Conservation (phyloP, 1,139 yeast genomes). For the Scheffersomyces titani region DNA sequence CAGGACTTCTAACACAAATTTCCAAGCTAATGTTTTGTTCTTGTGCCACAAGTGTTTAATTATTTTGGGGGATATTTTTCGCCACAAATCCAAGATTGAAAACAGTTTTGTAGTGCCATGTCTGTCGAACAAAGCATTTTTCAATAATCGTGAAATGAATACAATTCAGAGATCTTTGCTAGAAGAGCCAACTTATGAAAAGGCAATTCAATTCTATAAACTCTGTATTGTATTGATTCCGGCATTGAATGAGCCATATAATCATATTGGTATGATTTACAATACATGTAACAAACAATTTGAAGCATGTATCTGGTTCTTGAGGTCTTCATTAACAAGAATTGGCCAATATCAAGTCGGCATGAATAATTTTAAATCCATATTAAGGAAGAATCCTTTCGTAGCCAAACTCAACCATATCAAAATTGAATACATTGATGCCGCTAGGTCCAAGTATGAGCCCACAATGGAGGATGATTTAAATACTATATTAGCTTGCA, state of each 20-base stretch:
- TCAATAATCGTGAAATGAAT: constrained; percentile 37
- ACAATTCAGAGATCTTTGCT: constrained; percentile 28
- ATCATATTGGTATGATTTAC: constrained; percentile 63
- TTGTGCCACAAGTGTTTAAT: constrained; percentile 56
- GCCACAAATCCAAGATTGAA: constrained; percentile 55
- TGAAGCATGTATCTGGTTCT: constrained; percentile 47
- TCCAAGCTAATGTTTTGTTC: constrained; percentile 46
- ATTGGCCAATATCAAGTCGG: constrained; percentile 47
- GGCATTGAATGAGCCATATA: constrained; percentile 66
- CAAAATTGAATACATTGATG: constrained; percentile 5
- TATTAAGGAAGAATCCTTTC: constrained; percentile 36
- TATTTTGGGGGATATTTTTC: constrained; percentile 59
- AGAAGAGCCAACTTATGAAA: constrained; percentile 23
- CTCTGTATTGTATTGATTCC: constrained; percentile 59
- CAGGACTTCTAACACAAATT: constrained; percentile 18
- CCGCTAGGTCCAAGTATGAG: constrained; percentile 2
- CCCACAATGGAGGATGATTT: constrained; percentile 16
- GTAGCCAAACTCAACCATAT: constrained; percentile 21
- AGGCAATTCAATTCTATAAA: constrained; percentile 50
- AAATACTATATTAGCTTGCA: constrained; percentile 25
- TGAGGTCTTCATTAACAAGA: constrained; percentile 60
- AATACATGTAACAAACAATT: constrained; percentile 35
- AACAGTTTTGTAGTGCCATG: constrained; percentile 40
- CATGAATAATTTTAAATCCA: constrained; percentile 34
- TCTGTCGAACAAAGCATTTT: constrained; percentile 31